Percentiles rank a stretch among this genome's conserved stretches.
Conservation (phyloP, 2,329 filamentous ascomycete species). For the Aspergillus tamarii region DNA sequence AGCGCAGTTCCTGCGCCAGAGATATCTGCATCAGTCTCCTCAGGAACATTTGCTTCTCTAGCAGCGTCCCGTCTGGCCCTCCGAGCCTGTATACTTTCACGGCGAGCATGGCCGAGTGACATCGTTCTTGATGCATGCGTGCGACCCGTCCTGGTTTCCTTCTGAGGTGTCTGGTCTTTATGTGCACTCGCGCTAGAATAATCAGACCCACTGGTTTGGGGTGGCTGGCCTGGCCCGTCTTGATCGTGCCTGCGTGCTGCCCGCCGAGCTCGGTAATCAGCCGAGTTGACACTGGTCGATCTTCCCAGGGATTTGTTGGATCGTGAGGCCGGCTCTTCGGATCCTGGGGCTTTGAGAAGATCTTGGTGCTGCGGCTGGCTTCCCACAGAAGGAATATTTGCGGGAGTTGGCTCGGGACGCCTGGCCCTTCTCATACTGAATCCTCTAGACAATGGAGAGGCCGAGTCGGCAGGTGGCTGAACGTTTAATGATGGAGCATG, state of each 20-base stretch:
- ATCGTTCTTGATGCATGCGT: constrained; percentile 75
- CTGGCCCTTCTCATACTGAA: constrained; percentile 76
- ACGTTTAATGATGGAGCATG: constrained; percentile 78
- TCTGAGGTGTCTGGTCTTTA: constrained; percentile 48
- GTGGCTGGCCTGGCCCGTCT: constrained; percentile 66
- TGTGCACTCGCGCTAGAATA: constrained; percentile 58
- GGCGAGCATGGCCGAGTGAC: constrained; percentile 83
- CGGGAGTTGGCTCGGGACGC: constrained; percentile 56
- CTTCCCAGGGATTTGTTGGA: constrained; percentile 74
- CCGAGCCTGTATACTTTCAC: constrained; percentile 89
- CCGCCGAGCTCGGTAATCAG: constrained; percentile 71
- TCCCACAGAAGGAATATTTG: constrained; percentile 60
- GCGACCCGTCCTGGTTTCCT: constrained; percentile 59
- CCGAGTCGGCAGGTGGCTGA: constrained; percentile 72
- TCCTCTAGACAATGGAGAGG: constrained; percentile 74
- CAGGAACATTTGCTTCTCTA: constrained; percentile 77
- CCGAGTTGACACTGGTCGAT: constrained; percentile 90
- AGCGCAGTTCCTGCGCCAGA: constrained; percentile 57
- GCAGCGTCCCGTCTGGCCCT: constrained; percentile 73
- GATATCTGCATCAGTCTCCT: constrained; percentile 85
- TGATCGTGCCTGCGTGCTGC: constrained; percentile 58
- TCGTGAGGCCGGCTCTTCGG: constrained; percentile 61
- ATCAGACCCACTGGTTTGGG: constrained; percentile 78
- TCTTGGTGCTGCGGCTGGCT: constrained; percentile 75
- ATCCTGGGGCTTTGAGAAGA: constrained; percentile 72